A percentile compares a stretch with the other conserved stretches of the same genome.
Evolutionary conservation across 108 stramenopile species (phyloP).

Genomic region (Fragilaria radians): DNA sequence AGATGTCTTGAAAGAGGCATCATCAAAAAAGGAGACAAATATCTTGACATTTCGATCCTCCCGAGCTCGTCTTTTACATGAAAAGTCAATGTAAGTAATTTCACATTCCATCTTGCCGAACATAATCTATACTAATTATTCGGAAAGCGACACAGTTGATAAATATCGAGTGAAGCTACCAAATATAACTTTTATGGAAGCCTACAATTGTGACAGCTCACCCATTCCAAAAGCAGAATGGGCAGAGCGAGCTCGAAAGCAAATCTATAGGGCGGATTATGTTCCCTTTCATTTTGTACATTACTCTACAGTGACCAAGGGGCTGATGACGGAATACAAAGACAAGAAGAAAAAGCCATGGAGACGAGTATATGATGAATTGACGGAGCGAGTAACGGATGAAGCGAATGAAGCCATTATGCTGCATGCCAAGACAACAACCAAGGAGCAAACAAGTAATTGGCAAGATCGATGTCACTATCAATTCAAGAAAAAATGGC

Average conservation of each 20-base stretch:
- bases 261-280: constrained; percentile 69
- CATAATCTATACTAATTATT: no score
- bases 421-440: constrained; percentile 84
- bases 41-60: constrained; percentile 46
- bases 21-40: constrained; percentile 33
- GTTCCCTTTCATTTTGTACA: constrained; percentile 82
- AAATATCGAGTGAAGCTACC: no score
- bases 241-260: constrained; percentile 65
- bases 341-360: constrained; percentile 17
- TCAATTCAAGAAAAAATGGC: constrained; percentile 8
- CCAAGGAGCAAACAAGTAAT: constrained; percentile 47
- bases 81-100: constrained; percentile 26
- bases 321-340: constrained; percentile 32
- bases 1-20: no score
- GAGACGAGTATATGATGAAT: constrained; percentile 35
- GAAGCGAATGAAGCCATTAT: constrained; percentile 75
- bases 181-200: constrained; percentile 71
- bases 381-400: constrained; percentile 48
- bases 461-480: constrained; percentile 45
- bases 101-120: background rate
- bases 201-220: constrained; percentile 84
- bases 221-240: constrained; percentile 35
- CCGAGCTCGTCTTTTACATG: constrained; percentile 51
- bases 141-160: no score
- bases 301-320: constrained; percentile 72